Base-by-base conservation (phyloP, 345 rosid genomes). In the Sisymbrium irio region DNA sequence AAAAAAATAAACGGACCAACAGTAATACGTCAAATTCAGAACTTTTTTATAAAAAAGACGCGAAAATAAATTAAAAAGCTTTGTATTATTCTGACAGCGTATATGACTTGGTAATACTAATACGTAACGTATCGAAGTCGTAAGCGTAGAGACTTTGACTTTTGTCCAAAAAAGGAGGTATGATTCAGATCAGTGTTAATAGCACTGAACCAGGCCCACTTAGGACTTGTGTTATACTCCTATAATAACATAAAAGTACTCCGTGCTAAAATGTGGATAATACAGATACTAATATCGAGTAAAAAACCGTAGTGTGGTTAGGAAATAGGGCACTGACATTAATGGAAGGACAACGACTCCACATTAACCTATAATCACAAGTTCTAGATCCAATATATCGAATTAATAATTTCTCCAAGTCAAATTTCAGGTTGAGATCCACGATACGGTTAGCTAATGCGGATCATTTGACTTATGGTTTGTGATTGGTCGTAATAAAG, bases 311-410 rank as follows among this genome's bases (percentile, higher is more conserved):
- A 37, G 75, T 70, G 61, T 49, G 54, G 71, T 65, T 70, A 76
- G 76, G 71, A 76, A 55, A 7, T 44, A 62, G 40, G 64, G 71
- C 79, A 76, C 71, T 70, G 51, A 77, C 76, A 70, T 56, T 63
- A 70, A 77, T 70, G 80, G 76, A 49, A 30, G 15, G 46, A 70
- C 47, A 63, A 70, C 75, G 54, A 76, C 65, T 76, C 59, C 44
- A 76, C 71, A 25, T 45, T 61, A 41, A 76, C 79, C 42, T 44
- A 76, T 47, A 12, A 15, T 44, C 40, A 44, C 17, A 63, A 60
- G 19, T 40, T 44, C 36, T 44, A 62, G 75, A 76, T 69, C 79
- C 65, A 62, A 63, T 56, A 5, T 41, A 46, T 53, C 60, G 17
- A 28, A 35, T 27, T 53, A 7, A 5, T 54, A 20, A 17, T 20